A percentile compares a stretch with the other conserved stretches of the same genome.
phyloP scores from a whole-genome alignment of 2,329 filamentous ascomycete genomes.

The Blastomyces parvus region DNA sequence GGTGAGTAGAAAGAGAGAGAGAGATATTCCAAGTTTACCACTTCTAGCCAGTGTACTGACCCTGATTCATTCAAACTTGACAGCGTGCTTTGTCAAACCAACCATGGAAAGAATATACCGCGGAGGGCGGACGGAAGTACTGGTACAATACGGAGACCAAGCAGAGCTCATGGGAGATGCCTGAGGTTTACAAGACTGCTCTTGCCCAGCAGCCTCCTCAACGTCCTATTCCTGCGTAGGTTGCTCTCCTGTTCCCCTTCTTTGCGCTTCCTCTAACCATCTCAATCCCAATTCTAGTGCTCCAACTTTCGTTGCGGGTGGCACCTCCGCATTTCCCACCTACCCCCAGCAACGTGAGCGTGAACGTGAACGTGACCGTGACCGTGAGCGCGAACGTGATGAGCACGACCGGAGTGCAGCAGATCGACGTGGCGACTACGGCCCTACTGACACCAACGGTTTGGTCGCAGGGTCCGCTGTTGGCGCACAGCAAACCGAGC shows the following conservation, averaged over 20 bases:
- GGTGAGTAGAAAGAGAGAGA: constrained; percentile 41
- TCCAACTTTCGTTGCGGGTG: constrained; percentile 52
- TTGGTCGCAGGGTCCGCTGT: constrained; percentile 29
- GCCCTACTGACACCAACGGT: constrained; percentile 33
- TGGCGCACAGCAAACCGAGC: constrained; percentile 47
- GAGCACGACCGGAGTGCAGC: constrained; percentile 38
- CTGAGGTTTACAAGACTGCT: constrained; percentile 67
- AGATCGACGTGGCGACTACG: constrained; percentile 42
- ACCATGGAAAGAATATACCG: constrained; percentile 87
- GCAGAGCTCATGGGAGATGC: constrained; percentile 91
- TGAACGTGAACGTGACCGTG: constrained; percentile 43
- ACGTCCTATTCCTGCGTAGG: constrained; percentile 40
- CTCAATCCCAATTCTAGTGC: constrained; percentile 32
- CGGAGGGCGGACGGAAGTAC: constrained; percentile 79
- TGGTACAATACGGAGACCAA: constrained; percentile 92
- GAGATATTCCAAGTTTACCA: constrained; percentile 13
- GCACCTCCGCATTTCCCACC: constrained; percentile 36
- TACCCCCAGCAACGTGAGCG: constrained; percentile 38
- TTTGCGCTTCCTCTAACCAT: constrained; percentile 19
- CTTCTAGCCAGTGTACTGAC: constrained; percentile 10
- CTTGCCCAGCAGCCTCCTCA: constrained; percentile 48
- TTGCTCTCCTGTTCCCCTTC: constrained; percentile 8
- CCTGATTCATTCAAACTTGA: not conserved
- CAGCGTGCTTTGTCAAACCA: constrained; percentile 72
- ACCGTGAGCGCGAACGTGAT: constrained; percentile 44